phyloP scores from a whole-genome alignment of 2,329 filamentous ascomycete species.

The Fusarium sp. region DNA sequence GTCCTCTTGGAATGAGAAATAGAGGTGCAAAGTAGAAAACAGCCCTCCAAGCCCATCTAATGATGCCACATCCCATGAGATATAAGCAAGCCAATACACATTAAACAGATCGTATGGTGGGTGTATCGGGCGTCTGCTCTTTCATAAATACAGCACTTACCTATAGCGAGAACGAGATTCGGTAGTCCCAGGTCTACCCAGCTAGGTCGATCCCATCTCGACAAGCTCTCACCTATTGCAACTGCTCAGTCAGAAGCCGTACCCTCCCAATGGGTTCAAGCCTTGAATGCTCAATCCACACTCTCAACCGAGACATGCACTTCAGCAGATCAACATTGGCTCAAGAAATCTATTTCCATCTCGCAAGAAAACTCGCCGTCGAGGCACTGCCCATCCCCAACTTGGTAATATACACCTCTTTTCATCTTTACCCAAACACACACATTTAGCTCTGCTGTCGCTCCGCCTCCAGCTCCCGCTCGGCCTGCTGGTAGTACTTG shows the following conservation, averaged over 20 bases:
- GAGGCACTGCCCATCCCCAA: conserved; percentile 29
- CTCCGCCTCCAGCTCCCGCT: conserved; percentile 91
- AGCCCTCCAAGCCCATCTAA: too few species aligned
- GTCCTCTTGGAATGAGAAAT: too few species aligned
- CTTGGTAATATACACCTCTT: conserved; percentile 45
- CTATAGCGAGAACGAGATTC: background rate
- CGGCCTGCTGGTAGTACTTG: conserved; percentile 97
- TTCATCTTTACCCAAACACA: conserved; percentile 1
- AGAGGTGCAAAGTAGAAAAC: too few species aligned
- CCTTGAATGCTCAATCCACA: background rate
- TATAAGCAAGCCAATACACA: too few species aligned
- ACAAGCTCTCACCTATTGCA: background rate
- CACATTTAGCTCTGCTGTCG: conserved; percentile 22
- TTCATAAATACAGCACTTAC: background rate
- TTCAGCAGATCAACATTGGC: background rate
- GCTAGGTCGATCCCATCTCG: background rate
- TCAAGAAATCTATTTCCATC: conserved; percentile 40
- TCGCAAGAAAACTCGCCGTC: conserved; percentile 37
- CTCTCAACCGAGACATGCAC: background rate
- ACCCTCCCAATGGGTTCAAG: background rate
- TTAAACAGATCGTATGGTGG: too few species aligned
- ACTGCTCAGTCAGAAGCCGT: background rate
- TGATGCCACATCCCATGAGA: too few species aligned
- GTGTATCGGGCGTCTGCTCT: too few species aligned
- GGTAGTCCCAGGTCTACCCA: background rate